Conservation (phyloP, 768 basidiomycete genomes). For the Mycena belliarum region DNA sequence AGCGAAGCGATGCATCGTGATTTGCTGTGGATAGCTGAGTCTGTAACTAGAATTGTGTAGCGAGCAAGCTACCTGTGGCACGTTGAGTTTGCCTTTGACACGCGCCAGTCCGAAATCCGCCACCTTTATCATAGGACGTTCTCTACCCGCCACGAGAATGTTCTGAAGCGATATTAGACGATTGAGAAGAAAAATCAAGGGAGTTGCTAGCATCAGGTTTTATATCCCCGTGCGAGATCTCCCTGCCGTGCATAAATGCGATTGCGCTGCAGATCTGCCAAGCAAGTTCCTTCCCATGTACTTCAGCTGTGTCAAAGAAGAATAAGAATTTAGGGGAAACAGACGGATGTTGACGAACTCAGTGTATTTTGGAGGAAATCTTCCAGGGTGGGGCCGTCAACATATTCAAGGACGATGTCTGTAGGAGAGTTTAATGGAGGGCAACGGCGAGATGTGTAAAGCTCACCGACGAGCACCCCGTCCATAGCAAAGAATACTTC, state of each 20-base stretch:
- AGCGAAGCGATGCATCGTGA: background rate
- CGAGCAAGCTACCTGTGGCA: background rate
- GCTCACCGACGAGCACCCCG: conserved; percentile 37
- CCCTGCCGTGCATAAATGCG: conserved; percentile 29
- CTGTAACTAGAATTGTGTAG: background rate
- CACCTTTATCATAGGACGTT: conserved; percentile 49
- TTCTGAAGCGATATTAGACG: conserved; percentile 34
- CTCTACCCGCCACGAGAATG: conserved; percentile 45
- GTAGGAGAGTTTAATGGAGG: background rate
- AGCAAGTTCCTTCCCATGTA: conserved; percentile 48
- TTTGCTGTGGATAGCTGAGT: background rate
- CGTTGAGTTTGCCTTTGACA: conserved; percentile 36
- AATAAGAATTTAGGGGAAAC: background rate
- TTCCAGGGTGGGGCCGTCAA: conserved; percentile 2
- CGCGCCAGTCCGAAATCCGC: conserved; percentile 69
- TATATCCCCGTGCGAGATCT: conserved; percentile 70
- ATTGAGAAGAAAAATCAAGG: background rate
- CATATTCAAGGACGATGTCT: conserved; percentile 14
- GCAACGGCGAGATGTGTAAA: conserved; percentile 17
- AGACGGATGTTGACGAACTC: background rate
- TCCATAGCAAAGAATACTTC: conserved; percentile 56
- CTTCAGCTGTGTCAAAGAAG: conserved; percentile 36
- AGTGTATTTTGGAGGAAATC: background rate
- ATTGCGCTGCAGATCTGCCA: conserved; percentile 59
- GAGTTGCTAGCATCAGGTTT: conserved; percentile 52